Conservation (phyloP, 1,139 yeast species). For the Wickerhamomyces sp. region DNA sequence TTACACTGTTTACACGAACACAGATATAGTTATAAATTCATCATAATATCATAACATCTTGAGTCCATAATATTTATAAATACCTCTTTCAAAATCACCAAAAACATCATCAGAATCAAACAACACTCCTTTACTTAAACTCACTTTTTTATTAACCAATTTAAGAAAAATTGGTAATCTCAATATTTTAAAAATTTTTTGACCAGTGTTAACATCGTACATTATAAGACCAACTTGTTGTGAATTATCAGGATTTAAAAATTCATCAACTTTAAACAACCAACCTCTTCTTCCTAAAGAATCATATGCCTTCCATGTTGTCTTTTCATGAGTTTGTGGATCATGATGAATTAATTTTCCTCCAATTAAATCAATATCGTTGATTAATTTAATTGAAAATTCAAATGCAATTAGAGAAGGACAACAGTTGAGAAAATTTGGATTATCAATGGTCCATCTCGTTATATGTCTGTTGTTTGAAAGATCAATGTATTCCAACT, state of each 20-base stretch:
- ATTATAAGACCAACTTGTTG: constrained; percentile 31
- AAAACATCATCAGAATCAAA: constrained; percentile 45
- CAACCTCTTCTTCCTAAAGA: constrained; percentile 73
- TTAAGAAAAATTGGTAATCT: constrained; percentile 57
- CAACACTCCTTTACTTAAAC: constrained; percentile 48
- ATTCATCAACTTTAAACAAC: constrained; percentile 52
- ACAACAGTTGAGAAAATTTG: constrained; percentile 37
- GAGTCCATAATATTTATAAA: constrained; percentile 57
- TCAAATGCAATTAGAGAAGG: constrained; percentile 35
- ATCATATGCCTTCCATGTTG: constrained; percentile 45
- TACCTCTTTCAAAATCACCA: constrained; percentile 70
- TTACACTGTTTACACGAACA: no score
- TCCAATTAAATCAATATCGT: constrained; percentile 43
- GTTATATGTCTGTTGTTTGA: constrained; percentile 44
- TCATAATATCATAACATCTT: constrained; percentile 29
- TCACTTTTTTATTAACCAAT: constrained; percentile 59
- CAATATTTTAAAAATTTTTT: constrained; percentile 49
- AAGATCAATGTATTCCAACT: constrained; percentile 43
- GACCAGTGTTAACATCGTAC: constrained; percentile 66
- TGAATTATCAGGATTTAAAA: constrained; percentile 29
- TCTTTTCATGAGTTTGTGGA: constrained; percentile 36
- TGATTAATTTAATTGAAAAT: constrained; percentile 40
- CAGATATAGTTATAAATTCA: no score
- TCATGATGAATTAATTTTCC: constrained; percentile 36
- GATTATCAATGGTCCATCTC: constrained; percentile 49